Conservation (phyloP, 495 filamentous ascomycete species). For the Chaetomidium leptoderma region DNA sequence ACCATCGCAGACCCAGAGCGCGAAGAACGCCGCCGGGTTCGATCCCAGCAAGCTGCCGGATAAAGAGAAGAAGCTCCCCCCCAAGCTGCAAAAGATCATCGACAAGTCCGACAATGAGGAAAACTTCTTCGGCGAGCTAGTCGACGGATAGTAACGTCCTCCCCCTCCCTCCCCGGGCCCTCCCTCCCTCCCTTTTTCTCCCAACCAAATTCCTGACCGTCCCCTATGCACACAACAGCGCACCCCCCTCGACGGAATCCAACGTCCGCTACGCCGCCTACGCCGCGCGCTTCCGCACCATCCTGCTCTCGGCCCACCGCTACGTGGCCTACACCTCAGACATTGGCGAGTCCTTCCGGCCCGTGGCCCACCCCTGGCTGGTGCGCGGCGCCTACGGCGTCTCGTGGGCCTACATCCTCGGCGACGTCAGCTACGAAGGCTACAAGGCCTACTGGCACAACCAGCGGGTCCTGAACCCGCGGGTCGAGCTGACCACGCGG, state of each 20-base stretch:
- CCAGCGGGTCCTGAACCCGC: conserved; percentile 54
- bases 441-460: conserved; percentile 92
- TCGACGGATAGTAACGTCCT: conserved; percentile 72
- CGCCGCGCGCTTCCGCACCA: conserved; percentile 77
- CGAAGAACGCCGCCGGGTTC: conserved; percentile 25
- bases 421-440: conserved; percentile 88
- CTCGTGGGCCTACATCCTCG: conserved; percentile 86
- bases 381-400: conserved; percentile 82
- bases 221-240: conserved; percentile 45
- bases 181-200: neutral
- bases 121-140: conserved; percentile 70
- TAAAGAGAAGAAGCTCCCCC: conserved; percentile 61
- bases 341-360: conserved; percentile 94
- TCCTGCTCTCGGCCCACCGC: conserved; percentile 84
- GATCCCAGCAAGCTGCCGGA: conserved; percentile 50
- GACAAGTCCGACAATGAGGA: conserved; percentile 64
- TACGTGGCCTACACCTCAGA: conserved; percentile 98
- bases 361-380: conserved; percentile 78
- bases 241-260: conserved; percentile 75
- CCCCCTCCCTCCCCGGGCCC: neutral
- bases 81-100: conserved; percentile 65
- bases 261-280: conserved; percentile 90
- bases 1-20: conserved; percentile 26
- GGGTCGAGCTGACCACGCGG: conserved; percentile 39
- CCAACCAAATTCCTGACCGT: conserved; percentile 5